Percentiles rank a stretch among this genome's conserved stretches.
These are phyloP conservation scores for Dianthus caryophyllus DNA, from an alignment of 148 eudicot genomes.

Conservation along the genomic window DNA sequence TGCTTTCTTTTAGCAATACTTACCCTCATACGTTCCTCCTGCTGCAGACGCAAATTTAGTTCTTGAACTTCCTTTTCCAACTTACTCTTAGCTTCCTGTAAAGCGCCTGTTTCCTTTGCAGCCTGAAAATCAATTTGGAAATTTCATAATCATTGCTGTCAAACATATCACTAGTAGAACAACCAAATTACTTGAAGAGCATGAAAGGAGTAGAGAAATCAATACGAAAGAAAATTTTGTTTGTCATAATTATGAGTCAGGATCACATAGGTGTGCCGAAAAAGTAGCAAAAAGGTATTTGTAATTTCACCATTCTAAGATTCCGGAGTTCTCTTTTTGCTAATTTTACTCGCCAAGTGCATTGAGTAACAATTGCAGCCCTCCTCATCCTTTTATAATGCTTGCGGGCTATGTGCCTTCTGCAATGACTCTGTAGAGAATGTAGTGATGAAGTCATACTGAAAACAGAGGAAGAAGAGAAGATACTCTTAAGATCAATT, in stretches of 20 bases:
- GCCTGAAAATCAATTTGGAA: constrained; percentile 39
- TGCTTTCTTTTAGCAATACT: constrained; percentile 15
- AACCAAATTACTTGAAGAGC: background rate
- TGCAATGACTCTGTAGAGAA: constrained; percentile 52
- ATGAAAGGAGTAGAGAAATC: background rate
- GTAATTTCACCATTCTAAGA: constrained; percentile 59
- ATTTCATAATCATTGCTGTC: background rate
- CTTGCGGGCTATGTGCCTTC: constrained; percentile 34
- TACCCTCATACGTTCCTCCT: constrained; percentile 80
- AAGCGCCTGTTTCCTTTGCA: constrained; percentile 75
- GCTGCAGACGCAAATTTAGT: constrained; percentile 49
- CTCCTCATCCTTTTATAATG: constrained; percentile 42
- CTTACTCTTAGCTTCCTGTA: constrained; percentile 74
- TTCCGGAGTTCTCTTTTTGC: constrained; percentile 66
- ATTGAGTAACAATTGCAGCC: constrained; percentile 61
- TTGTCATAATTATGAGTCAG: background rate
- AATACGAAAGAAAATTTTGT: background rate
- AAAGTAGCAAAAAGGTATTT: background rate
- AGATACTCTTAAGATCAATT: background rate
- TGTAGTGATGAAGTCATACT: constrained; percentile 4
- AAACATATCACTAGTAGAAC: background rate
- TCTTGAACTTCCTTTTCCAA: constrained; percentile 86
- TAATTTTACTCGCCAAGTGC: constrained; percentile 58
- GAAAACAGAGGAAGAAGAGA: background rate
- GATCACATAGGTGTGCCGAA: background rate